phyloP scores from a whole-genome alignment of 768 basidiomycete species.

The Arthromyces matolae region DNA sequence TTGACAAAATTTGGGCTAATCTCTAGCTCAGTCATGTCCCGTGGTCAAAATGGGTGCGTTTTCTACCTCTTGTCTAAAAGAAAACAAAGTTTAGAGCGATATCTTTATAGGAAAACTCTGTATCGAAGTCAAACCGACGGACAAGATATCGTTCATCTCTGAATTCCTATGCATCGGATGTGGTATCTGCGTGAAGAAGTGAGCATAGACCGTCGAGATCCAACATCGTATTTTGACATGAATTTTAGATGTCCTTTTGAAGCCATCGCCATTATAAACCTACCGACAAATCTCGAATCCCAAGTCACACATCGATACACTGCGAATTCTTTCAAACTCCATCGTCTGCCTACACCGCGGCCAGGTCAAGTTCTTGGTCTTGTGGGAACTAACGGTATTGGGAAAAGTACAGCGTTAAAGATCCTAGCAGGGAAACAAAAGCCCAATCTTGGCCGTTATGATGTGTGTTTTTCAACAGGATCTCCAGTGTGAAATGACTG shows the following conservation, averaged over 20 bases:
- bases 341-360: constrained; percentile 93
- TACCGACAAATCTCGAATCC: constrained; percentile 94
- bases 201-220: constrained; percentile 26
- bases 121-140: constrained; percentile 93
- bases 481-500: not conserved
- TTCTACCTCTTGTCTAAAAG: not conserved
- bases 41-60: constrained; percentile 25
- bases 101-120: constrained; percentile 89
- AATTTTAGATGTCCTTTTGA: constrained; percentile 90
- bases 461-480: constrained; percentile 52
- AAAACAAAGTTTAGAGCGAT: too few species aligned
- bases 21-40: constrained; percentile 20
- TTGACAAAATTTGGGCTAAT: constrained; percentile 14
- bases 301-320: constrained; percentile 98
- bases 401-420: constrained; percentile 97
- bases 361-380: constrained; percentile 98
- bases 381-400: constrained; percentile 99
- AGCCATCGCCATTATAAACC: constrained; percentile 97
- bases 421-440: constrained; percentile 96
- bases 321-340: constrained; percentile 98
- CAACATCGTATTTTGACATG: not conserved
- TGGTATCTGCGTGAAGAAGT: constrained; percentile 99
- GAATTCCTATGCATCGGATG: constrained; percentile 99
- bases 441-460: constrained; percentile 95
- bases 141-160: constrained; percentile 98